These are phyloP conservation scores for Suaeda aralocaspica DNA, from an alignment of 148 eudicot genomes.

Conservation along the genomic window DNA sequence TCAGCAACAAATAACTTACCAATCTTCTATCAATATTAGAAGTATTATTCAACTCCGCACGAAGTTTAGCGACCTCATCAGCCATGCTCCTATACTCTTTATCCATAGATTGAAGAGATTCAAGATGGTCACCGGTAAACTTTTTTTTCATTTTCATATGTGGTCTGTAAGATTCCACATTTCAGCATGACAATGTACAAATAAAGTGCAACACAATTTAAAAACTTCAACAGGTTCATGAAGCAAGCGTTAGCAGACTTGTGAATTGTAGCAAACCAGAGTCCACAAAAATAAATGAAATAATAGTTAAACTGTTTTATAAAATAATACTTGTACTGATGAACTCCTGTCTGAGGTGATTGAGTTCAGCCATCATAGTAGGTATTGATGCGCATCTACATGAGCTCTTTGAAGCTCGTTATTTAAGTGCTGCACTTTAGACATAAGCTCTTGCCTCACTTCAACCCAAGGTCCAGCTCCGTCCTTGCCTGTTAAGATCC, in stretches of 20 bases:
- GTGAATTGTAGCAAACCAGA: neutral
- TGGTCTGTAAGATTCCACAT: constrained; percentile 45
- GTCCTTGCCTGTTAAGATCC: constrained; percentile 72
- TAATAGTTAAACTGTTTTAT: neutral
- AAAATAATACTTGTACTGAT: constrained; percentile 69
- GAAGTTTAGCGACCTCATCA: constrained; percentile 88
- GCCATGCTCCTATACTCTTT: constrained; percentile 88
- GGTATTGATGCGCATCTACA: constrained; percentile 72
- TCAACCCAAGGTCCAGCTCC: constrained; percentile 71
- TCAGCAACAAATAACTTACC: constrained; percentile 36
- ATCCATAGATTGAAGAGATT: constrained; percentile 95
- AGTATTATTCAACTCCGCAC: constrained; percentile 59
- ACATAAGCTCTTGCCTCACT: constrained; percentile 75
- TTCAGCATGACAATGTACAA: constrained; percentile 7
- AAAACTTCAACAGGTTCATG: neutral
- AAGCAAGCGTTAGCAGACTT: constrained; percentile 8
- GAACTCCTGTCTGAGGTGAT: constrained; percentile 81
- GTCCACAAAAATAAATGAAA: neutral
- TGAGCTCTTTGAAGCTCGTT: constrained; percentile 74
- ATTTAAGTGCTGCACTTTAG: constrained; percentile 55
- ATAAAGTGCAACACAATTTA: neutral
- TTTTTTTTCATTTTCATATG: constrained; percentile 93
- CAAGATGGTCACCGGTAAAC: constrained; percentile 83
- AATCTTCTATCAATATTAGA: constrained; percentile 52
- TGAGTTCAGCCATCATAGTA: constrained; percentile 65